A percentile compares a stretch with the other conserved stretches of the same genome.
Conservation (phyloP, 495 filamentous ascomycete species). For the Aspergillus funiculosus region DNA sequence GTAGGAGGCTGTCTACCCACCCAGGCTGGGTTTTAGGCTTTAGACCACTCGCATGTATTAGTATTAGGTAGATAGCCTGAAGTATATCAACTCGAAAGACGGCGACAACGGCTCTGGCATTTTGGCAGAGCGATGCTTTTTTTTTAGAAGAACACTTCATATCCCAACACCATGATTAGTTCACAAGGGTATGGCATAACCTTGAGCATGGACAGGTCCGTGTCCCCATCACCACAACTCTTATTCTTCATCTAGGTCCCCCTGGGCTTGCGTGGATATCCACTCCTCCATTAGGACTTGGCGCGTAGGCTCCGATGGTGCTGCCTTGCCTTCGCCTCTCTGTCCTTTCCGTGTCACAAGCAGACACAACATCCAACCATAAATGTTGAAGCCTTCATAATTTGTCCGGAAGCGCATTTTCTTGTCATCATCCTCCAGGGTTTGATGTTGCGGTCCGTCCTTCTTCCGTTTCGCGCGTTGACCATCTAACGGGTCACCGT, state of each 20-base stretch:
- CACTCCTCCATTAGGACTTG: slow-evolving; percentile 90
- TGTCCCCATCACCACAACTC: too few relatives aligned
- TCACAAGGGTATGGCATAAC: not conserved
- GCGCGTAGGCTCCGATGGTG: slow-evolving; percentile 37
- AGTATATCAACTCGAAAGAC: too few relatives aligned
- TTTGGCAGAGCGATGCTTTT: too few relatives aligned
- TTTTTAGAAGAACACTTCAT: too few relatives aligned
- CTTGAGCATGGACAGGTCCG: too few relatives aligned
- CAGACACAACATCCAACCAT: slow-evolving; percentile 83
- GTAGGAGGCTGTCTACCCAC: too few relatives aligned
- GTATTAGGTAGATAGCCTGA: too few relatives aligned
- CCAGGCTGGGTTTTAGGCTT: too few relatives aligned
- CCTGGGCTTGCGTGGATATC: slow-evolving; percentile 65
- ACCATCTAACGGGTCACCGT: slow-evolving; percentile 4
- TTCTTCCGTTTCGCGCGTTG: slow-evolving; percentile 18
- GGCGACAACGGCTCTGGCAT: too few relatives aligned
- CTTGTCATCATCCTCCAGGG: slow-evolving; percentile 63
- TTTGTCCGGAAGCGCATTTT: slow-evolving; percentile 76
- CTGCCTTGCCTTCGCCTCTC: slow-evolving; percentile 29
- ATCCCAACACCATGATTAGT: too few relatives aligned
- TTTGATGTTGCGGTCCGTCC: slow-evolving; percentile 5
- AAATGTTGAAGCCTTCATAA: slow-evolving; percentile 94
- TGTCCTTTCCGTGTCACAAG: slow-evolving; percentile 70
- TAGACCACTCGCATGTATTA: too few relatives aligned
- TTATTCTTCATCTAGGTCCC: slow-evolving; percentile 42